phyloP scores from a whole-genome alignment of 1,284 basidiomycete species.

The Exobasidium rhododendri region DNA sequence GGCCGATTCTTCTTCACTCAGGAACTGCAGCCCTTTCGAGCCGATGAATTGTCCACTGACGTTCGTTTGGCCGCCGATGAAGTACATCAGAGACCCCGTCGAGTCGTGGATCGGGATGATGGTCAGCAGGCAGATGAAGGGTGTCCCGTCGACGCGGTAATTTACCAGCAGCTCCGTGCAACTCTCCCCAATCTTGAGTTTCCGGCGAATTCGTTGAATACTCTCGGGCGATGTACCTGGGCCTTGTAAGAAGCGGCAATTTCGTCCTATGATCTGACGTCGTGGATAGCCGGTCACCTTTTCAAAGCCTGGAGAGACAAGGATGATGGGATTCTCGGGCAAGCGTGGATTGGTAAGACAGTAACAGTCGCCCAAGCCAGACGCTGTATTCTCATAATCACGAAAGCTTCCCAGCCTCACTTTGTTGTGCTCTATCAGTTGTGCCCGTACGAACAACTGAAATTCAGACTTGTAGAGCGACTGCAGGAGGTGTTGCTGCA shows the following conservation, averaged over 20 bases:
- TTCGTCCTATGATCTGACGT: conserved; percentile 35
- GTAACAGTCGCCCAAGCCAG: conserved; percentile 27
- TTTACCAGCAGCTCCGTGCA: conserved; percentile 45
- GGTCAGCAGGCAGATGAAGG: conserved; percentile 41
- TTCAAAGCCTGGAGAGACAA: conserved; percentile 34
- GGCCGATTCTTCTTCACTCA: conserved; percentile 11
- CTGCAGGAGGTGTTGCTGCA: conserved; percentile 24
- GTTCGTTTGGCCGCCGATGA: conserved; percentile 27
- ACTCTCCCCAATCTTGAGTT: conserved; percentile 24
- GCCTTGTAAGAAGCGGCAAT: conserved; percentile 47
- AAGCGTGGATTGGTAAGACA: conserved; percentile 25
- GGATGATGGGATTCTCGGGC: conserved; percentile 43
- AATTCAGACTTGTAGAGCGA: conserved; percentile 28
- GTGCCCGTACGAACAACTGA: conserved; percentile 29
- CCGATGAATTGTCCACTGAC: conserved; percentile 21
- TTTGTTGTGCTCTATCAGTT: conserved; percentile 26
- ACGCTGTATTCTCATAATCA: conserved; percentile 8
- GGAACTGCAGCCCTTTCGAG: conserved; percentile 17
- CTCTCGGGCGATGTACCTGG: conserved; percentile 24
- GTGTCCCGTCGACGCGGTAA: conserved; percentile 31
- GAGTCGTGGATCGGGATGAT: conserved; percentile 39
- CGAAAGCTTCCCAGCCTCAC: conserved; percentile 29
- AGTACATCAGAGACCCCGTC: conserved; percentile 33
- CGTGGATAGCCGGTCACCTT: conserved; percentile 36
- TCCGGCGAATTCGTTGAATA: conserved; percentile 28